These are phyloP conservation scores for Clavaria fumosa DNA, from an alignment of 768 basidiomycete species.

Conservation along the genomic window DNA sequence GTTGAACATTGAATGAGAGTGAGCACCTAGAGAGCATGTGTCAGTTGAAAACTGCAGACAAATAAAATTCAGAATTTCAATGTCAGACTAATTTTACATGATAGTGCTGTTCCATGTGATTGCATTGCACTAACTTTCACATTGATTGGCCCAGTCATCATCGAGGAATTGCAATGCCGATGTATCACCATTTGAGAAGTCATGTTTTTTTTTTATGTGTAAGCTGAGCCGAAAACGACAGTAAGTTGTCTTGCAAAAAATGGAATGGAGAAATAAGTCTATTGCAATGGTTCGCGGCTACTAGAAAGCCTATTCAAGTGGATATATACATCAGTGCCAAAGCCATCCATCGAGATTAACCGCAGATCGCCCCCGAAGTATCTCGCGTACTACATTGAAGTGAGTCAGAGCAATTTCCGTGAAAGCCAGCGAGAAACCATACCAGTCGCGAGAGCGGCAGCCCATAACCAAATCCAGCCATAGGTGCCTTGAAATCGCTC, in stretches of 20 bases:
- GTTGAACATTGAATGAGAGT: no score
- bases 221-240: no score
- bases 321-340: conserved; percentile 88
- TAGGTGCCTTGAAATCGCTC: conserved; percentile 90
- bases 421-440: conserved; percentile 14
- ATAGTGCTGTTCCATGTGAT: no score
- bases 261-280: conserved; percentile 8
- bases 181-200: no score
- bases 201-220: no score
- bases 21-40: no score
- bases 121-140: no score
- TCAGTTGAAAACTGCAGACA: no score
- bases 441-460: conserved; percentile 84
- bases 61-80: no score
- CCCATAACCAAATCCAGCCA: conserved; percentile 96
- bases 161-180: no score
- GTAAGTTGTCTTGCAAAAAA: not conserved
- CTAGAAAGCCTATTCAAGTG: conserved; percentile 78
- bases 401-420: not conserved
- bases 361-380: conserved; percentile 92
- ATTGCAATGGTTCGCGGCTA: conserved; percentile 65
- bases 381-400: conserved; percentile 57
- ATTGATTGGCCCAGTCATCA: no score
- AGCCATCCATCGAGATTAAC: conserved; percentile 98
- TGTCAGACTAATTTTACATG: no score